These are phyloP conservation scores for Rhizopogon salebrosus DNA, from an alignment of 768 basidiomycete species.

Conservation along the genomic window DNA sequence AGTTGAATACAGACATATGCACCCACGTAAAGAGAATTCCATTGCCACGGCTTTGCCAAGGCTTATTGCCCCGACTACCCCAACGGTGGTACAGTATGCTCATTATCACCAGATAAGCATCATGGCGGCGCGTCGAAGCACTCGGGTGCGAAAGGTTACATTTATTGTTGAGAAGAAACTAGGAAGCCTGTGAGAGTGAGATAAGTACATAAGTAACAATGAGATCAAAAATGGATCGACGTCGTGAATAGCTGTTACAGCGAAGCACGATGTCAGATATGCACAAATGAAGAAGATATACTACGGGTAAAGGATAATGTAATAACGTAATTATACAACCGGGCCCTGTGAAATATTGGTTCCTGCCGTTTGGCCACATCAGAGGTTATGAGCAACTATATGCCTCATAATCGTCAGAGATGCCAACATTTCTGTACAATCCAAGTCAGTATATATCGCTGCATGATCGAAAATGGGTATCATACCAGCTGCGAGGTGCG, in stretches of 20 bases:
- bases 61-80: not conserved
- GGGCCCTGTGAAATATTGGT: too few relatives aligned
- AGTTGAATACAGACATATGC: too few relatives aligned
- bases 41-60: not conserved
- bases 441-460: slow-evolving; percentile 8
- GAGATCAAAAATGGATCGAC: not conserved
- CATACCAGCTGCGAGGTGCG: slow-evolving; percentile 52
- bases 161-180: not conserved
- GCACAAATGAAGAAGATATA: slow-evolving; percentile 4
- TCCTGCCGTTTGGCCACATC: slow-evolving; percentile 11
- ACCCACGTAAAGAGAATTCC: not conserved
- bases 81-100: not conserved
- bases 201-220: too few relatives aligned
- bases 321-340: slow-evolving; percentile 1
- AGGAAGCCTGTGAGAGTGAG: not conserved
- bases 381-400: slow-evolving; percentile 44
- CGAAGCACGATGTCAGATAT: not conserved
- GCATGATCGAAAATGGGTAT: slow-evolving; percentile 3
- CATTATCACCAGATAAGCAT: not conserved
- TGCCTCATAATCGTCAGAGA: slow-evolving; percentile 62
- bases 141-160: not conserved
- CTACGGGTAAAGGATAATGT: slow-evolving; percentile 4
- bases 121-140: not conserved
- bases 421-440: slow-evolving; percentile 49
- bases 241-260: not conserved